Conservation (phyloP, 352 stramenopile genomes). For the Pythium graminicola region DNA sequence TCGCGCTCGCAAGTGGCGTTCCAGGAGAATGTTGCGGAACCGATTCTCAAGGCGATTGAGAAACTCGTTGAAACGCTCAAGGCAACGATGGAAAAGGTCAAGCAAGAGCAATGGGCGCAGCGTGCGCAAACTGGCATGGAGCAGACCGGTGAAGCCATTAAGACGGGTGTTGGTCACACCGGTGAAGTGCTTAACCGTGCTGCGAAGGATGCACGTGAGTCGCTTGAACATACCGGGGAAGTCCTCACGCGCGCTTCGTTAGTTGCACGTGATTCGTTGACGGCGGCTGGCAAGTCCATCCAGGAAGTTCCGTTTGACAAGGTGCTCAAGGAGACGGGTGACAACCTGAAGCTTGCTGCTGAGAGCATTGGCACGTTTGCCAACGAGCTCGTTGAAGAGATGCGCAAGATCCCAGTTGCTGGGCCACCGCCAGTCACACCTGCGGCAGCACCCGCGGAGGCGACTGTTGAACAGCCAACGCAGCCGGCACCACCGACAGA, state of each 20-base stretch:
- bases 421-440: conserved; percentile 4
- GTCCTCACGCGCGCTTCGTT: conserved; percentile 35
- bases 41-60: conserved; percentile 75
- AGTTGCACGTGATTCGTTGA: conserved; percentile 22
- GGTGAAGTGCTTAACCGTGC: conserved; percentile 55
- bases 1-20: conserved; percentile 53
- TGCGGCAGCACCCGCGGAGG: not conserved
- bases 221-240: conserved; percentile 17
- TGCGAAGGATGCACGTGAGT: conserved; percentile 25
- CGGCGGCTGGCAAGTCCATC: conserved; percentile 29
- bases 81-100: conserved; percentile 74
- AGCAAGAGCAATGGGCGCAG: conserved; percentile 71
- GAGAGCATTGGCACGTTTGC: conserved; percentile 70
- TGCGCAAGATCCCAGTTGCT: conserved; percentile 29
- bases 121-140: conserved; percentile 37
- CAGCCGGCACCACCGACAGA: conserved; percentile 14
- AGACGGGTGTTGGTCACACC: conserved; percentile 51
- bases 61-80: conserved; percentile 76
- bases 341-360: conserved; percentile 70
- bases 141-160: conserved; percentile 25
- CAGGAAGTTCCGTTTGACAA: conserved; percentile 83
- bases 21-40: conserved; percentile 74
- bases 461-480: not conserved
- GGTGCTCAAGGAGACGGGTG: conserved; percentile 69
- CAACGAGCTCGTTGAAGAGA: conserved; percentile 67